phyloP scores from a whole-genome alignment of 345 rosid species.

The Linum lewisii region DNA sequence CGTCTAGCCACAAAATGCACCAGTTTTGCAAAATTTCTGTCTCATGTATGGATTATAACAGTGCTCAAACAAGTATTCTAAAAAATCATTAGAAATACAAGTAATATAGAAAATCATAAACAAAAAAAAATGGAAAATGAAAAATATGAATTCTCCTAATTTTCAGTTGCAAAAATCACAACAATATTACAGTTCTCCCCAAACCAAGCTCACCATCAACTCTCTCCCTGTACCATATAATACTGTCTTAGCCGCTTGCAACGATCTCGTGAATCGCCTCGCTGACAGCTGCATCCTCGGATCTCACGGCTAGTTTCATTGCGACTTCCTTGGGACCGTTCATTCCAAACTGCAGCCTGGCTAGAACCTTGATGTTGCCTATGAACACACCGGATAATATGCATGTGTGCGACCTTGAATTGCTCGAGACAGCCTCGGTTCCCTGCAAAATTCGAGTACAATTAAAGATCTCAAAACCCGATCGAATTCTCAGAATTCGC shows the following conservation, averaged over 20 bases:
- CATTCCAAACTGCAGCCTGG: constrained; percentile 73
- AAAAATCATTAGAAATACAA: background rate
- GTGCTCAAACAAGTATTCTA: background rate
- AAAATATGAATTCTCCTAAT: background rate
- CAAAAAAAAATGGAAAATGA: background rate
- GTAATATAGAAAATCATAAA: background rate
- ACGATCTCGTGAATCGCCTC: constrained; percentile 88
- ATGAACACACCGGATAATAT: constrained; percentile 78
- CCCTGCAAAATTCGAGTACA: constrained; percentile 39
- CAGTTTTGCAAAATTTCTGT: too few species aligned
- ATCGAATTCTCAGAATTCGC: too few species aligned
- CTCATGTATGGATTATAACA: too few species aligned
- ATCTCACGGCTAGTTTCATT: constrained; percentile 83
- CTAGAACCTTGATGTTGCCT: constrained; percentile 78
- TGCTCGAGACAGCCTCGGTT: constrained; percentile 67
- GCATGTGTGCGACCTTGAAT: constrained; percentile 93
- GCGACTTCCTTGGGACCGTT: constrained; percentile 76
- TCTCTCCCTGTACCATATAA: background rate
- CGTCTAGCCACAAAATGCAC: too few species aligned
- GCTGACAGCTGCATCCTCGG: constrained; percentile 64
- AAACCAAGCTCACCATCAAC: background rate
- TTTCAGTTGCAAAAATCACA: background rate
- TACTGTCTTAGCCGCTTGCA: constrained; percentile 45
- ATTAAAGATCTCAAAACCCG: background rate
- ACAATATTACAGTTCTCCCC: background rate